Conservation (phyloP, 345 rosid genomes). For the Nasturtium officinale region DNA sequence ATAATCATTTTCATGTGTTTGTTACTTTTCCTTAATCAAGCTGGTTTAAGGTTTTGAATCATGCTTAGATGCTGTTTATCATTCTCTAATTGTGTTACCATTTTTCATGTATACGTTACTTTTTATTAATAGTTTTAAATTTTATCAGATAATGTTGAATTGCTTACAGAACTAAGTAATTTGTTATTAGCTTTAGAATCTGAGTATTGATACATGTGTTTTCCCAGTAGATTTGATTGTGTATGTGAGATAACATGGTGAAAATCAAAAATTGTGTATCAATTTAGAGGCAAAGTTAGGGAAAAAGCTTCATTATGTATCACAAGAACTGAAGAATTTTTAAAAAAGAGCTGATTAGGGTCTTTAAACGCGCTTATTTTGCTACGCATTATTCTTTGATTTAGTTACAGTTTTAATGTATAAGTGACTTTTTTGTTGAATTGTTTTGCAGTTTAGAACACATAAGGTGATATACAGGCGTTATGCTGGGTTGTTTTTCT, state of each 20-base stretch:
- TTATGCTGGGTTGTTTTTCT: conserved; percentile 88
- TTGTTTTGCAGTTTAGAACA: conserved; percentile 64
- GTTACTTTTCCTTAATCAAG: not conserved
- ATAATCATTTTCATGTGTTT: not conserved
- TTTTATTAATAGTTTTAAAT: not conserved
- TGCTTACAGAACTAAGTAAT: not conserved
- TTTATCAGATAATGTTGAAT: not conserved
- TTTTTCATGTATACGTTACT: not conserved
- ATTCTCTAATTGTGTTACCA: not conserved
- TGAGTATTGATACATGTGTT: not conserved
- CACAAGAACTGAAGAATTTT: not conserved
- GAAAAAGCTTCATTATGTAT: not conserved
- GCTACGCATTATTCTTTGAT: not conserved
- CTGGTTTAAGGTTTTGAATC: not conserved
- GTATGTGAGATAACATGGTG: not conserved
- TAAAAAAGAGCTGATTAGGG: not conserved
- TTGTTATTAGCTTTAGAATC: not conserved
- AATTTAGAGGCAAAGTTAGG: not conserved
- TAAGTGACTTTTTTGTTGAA: not conserved
- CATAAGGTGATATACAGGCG: conserved; percentile 93
- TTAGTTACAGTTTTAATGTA: not conserved
- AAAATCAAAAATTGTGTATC: too few relatives aligned
- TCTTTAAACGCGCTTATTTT: not conserved
- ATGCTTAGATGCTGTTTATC: not conserved
- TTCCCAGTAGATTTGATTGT: not conserved